Evolutionary conservation across 1,284 basidiomycete genomes (phyloP).

Genomic region (Coniophora puteana): DNA sequence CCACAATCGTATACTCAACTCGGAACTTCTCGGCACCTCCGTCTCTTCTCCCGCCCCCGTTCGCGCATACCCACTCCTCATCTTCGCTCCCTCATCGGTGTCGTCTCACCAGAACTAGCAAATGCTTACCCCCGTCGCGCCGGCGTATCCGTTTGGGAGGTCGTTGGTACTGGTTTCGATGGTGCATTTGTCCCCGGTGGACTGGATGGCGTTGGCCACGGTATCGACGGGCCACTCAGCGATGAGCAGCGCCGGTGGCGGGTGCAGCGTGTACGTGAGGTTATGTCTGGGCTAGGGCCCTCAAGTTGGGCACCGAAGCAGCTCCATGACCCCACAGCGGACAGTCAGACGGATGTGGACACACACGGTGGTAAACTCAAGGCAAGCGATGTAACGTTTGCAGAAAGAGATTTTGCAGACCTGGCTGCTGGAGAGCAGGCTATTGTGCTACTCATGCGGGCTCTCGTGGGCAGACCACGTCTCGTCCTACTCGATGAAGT

Average conservation of each 20-base stretch:
- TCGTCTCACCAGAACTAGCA: slow-evolving; percentile 87
- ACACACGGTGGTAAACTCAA: slow-evolving; percentile 4
- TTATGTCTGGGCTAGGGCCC: slow-evolving; percentile 66
- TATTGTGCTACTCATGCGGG: slow-evolving; percentile 79
- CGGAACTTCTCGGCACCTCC: slow-evolving; percentile 55
- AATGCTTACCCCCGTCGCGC: slow-evolving; percentile 84
- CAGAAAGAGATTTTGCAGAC: slow-evolving; percentile 49
- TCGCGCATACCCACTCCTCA: slow-evolving; percentile 53
- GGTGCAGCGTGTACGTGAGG: slow-evolving; percentile 41
- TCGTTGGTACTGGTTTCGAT: slow-evolving; percentile 82
- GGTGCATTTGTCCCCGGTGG: slow-evolving; percentile 68
- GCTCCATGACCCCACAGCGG: slow-evolving; percentile 7
- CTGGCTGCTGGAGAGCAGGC: slow-evolving; percentile 74
- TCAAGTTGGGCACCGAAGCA: slow-evolving; percentile 40
- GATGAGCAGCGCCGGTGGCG: slow-evolving; percentile 41
- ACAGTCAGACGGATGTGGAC: neutral
- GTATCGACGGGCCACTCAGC: slow-evolving; percentile 26
- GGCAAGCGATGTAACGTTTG: slow-evolving; percentile 34
- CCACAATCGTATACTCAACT: slow-evolving; percentile 86
- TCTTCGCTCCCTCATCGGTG: slow-evolving; percentile 63
- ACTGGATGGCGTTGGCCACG: slow-evolving; percentile 41
- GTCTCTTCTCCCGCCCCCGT: slow-evolving; percentile 72
- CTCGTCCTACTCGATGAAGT: slow-evolving; percentile 87
- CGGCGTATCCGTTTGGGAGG: slow-evolving; percentile 72
- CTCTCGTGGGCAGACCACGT: slow-evolving; percentile 67